Evolutionary conservation across 768 basidiomycete species (phyloP).

Genomic region (Lentinula edodes): DNA sequence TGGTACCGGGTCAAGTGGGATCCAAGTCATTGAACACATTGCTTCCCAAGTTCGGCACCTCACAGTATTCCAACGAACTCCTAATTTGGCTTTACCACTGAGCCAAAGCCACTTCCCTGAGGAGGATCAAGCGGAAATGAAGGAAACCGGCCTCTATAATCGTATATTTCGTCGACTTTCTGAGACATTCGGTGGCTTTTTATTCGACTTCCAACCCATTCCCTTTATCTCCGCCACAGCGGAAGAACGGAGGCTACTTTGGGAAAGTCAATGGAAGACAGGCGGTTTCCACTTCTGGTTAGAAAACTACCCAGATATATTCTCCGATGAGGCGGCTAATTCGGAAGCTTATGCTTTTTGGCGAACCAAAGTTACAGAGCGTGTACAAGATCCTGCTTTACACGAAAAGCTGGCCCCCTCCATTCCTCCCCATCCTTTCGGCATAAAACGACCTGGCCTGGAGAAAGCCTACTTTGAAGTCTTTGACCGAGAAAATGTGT

Average conservation of each 20-base stretch:
- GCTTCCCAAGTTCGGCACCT: slow-evolving; percentile 15
- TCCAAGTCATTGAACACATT: slow-evolving; percentile 18
- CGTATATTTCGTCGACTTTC: too few relatives aligned
- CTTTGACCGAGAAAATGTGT: slow-evolving; percentile 18
- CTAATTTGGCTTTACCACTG: slow-evolving; percentile 19
- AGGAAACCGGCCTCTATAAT: not conserved
- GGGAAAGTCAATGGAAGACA: slow-evolving; percentile 16
- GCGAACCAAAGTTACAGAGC: slow-evolving; percentile 15
- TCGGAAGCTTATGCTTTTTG: slow-evolving; percentile 19
- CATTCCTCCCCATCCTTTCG: slow-evolving; percentile 18
- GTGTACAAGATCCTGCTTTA: slow-evolving; percentile 15
- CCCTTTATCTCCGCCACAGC: slow-evolving; percentile 7
- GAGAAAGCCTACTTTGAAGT: slow-evolving; percentile 15
- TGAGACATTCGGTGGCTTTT: not conserved
- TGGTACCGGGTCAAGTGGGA: slow-evolving; percentile 20
- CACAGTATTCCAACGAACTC: slow-evolving; percentile 24
- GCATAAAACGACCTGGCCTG: slow-evolving; percentile 16
- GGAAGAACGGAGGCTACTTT: slow-evolving; percentile 16
- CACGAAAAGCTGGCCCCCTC: slow-evolving; percentile 19
- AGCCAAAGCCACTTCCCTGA: slow-evolving; percentile 9
- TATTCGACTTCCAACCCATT: slow-evolving; percentile 3
- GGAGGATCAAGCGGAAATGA: slow-evolving; percentile 10
- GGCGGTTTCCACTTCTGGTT: slow-evolving; percentile 17
- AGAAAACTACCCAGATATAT: slow-evolving; percentile 8
- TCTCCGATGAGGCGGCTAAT: slow-evolving; percentile 16